These are phyloP conservation scores for Casuarina glauca DNA, from an alignment of 306 rosid genomes.

Conservation along the genomic window DNA sequence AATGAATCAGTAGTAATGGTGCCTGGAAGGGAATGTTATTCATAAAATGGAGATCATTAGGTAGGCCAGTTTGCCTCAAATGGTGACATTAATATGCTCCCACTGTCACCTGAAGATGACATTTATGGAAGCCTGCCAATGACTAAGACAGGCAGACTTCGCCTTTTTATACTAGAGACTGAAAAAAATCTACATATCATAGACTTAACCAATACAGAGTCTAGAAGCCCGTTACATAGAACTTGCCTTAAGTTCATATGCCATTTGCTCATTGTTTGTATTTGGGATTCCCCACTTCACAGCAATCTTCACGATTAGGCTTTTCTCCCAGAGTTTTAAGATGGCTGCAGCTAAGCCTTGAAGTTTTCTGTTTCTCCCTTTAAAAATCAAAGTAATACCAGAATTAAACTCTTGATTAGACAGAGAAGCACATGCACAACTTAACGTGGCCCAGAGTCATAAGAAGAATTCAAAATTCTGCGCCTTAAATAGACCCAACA, in stretches of 20 bases:
- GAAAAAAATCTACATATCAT: conserved; percentile 10
- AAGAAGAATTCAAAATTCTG: neutral
- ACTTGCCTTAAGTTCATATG: conserved; percentile 81
- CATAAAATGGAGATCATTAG: neutral
- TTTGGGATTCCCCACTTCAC: conserved; percentile 73
- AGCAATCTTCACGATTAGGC: conserved; percentile 74
- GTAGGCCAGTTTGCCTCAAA: neutral
- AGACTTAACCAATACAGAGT: conserved; percentile 7
- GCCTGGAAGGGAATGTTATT: neutral
- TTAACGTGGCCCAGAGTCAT: neutral
- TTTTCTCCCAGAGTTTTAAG: conserved; percentile 83
- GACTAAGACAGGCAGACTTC: neutral
- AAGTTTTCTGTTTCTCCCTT: conserved; percentile 82
- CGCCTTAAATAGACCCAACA: neutral
- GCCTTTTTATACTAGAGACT: neutral
- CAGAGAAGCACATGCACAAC: conserved; percentile 16
- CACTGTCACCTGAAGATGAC: neutral
- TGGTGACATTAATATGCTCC: neutral
- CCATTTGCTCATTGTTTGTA: conserved; percentile 72
- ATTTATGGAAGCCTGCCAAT: neutral
- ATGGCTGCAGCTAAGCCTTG: conserved; percentile 85
- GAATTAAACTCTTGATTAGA: conserved; percentile 23
- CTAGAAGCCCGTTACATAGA: conserved; percentile 19
- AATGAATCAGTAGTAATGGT: neutral
- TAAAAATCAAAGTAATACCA: conserved; percentile 23